Evolutionary conservation across 441 rosid species (phyloP), one percentile per base, ranked within the genome.

Genomic region (Raphanus hybrid): DNA sequence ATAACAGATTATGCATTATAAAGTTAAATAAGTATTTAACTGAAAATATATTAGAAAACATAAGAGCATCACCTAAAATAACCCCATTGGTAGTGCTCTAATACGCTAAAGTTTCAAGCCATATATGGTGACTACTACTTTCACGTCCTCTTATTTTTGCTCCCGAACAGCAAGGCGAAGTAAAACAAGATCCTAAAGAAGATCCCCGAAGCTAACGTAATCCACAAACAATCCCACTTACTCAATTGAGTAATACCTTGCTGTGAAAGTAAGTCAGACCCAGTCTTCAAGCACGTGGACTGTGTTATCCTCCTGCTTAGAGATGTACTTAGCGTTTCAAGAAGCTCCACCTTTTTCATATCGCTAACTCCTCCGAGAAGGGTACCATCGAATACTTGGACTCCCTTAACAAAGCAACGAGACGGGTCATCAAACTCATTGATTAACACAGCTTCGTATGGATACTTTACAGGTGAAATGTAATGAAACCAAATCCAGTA

Each of bases 401-500:
- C 64, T 26, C 64, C 64, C 37, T 59, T 59, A 1, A 26, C 64
- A 59, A 59, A 59, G 64, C 64, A 59, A 59, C 64, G 37, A 26
- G 37, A 59, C 64, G 16, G 37, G 64, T 59, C 64, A 3, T 26
- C 9, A 59, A 59, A 59, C 64, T 59, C 64, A 6, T 59, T 59
- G 37, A 59, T 27, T 27, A 59, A 26, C 8, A 59, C 64, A 6
- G 64, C 64, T 59, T 59, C 64, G 15, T 26, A 59, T 5, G 64
- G 64, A 59, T 59, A 59, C 37, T 59, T 59, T 5, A 59, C 12
- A 3, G 15, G 64, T 2, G 64, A 59, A 12, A 59, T 59, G 64
- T 59, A 59, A 27, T 59, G 64, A 59, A 59, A 59, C 64, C 64
- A 59, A 2, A 59, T 59, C 64, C 64, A 59, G 64, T 59, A 59